A percentile compares a stretch with the other conserved stretches of the same genome.
phyloP scores from a whole-genome alignment of 208 protist species.

The Leishmania aethiopica region DNA sequence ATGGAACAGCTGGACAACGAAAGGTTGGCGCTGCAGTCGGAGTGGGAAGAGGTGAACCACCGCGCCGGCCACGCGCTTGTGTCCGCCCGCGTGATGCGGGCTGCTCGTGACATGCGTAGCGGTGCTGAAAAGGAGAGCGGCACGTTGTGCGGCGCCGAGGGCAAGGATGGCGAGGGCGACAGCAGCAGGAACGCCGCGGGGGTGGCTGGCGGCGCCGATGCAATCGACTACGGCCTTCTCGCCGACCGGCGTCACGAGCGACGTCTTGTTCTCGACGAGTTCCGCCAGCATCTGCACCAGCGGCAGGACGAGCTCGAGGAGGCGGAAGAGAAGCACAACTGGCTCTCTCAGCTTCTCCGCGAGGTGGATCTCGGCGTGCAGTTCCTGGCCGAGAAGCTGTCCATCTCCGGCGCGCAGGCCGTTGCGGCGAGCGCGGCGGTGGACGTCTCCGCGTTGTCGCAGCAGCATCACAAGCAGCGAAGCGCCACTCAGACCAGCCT shows the following conservation, averaged over 20 bases:
- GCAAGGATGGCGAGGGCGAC: conserved; percentile 14
- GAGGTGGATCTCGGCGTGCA: conserved; percentile 90
- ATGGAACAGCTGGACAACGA: conserved; percentile 65
- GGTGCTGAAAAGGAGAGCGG: background rate
- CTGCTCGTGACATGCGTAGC: conserved; percentile 34
- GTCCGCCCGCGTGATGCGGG: conserved; percentile 34
- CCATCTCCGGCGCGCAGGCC: conserved; percentile 11
- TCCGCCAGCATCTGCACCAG: conserved; percentile 84
- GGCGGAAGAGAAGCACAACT: conserved; percentile 63
- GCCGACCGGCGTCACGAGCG: conserved; percentile 52
- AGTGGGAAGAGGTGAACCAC: conserved; percentile 84
- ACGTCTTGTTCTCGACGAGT: conserved; percentile 86
- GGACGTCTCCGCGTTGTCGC: background rate
- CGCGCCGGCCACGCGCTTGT: conserved; percentile 51
- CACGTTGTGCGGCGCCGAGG: conserved; percentile 1
- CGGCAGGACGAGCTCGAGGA: conserved; percentile 61
- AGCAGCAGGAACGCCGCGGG: conserved; percentile 1
- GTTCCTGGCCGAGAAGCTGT: conserved; percentile 89
- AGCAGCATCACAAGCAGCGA: conserved; percentile 11
- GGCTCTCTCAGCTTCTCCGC: conserved; percentile 71
- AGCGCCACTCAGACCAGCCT: conserved; percentile 15
- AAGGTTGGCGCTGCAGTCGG: conserved; percentile 43
- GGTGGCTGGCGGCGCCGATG: conserved; percentile 13
- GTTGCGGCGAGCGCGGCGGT: conserved; percentile 10
- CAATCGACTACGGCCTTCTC: conserved; percentile 56